Percentiles rank a stretch among this genome's conserved stretches.
Evolutionary conservation across 345 rosid species (phyloP).

Genomic region (Rubroshorea leprosula): DNA sequence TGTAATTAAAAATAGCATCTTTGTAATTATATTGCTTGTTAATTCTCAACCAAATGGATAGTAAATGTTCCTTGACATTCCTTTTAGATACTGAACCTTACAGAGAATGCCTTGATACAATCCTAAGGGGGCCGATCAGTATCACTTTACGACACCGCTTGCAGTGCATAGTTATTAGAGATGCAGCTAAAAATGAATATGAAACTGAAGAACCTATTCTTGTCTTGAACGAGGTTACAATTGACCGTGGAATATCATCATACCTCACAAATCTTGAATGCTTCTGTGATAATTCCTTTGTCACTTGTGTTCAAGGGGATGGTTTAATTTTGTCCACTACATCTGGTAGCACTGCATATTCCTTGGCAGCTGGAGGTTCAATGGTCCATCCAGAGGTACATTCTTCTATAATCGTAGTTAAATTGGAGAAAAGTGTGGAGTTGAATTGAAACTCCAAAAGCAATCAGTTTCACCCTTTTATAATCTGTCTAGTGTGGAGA

Average conservation of each 20-base stretch:
- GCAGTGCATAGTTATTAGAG: conserved; percentile 79
- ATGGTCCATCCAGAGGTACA: conserved; percentile 99
- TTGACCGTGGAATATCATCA: conserved; percentile 94
- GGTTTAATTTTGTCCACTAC: conserved; percentile 93
- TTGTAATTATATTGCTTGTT: no score
- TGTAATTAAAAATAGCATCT: no score
- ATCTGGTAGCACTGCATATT: conserved; percentile 99
- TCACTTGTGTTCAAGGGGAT: conserved; percentile 96
- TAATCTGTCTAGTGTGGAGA: no score
- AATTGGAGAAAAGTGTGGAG: no score
- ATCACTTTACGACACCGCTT: conserved; percentile 86
- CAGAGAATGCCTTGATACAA: conserved; percentile 69
- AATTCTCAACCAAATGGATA: not conserved
- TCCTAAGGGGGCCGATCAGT: conserved; percentile 84
- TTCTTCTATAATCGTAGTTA: no score
- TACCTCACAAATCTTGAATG: conserved; percentile 96
- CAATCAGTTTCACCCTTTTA: not conserved
- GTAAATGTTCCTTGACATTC: conserved; percentile 31
- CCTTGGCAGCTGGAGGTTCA: conserved; percentile 98
- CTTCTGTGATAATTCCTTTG: conserved; percentile 86
- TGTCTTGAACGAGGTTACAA: conserved; percentile 92
- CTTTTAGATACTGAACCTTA: conserved; percentile 75
- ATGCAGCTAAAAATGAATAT: conserved; percentile 61
- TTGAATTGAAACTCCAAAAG: no score
- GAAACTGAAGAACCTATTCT: conserved; percentile 75